Conservation (phyloP, 1,284 basidiomycete genomes). For the Tilletiaria anomala region DNA sequence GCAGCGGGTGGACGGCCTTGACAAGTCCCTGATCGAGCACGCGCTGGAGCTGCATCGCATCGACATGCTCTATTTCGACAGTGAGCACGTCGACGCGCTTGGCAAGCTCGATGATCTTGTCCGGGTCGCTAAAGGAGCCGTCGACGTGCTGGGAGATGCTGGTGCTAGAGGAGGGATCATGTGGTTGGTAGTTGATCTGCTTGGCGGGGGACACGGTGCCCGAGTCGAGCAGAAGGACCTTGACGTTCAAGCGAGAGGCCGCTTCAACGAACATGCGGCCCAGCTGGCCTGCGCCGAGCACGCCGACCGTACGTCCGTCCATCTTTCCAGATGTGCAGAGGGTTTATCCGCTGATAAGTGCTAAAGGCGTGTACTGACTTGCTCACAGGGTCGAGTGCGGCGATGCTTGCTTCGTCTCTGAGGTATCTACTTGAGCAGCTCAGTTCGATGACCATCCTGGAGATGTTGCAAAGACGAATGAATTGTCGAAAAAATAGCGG, state of each 20-base stretch:
- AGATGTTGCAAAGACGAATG: too few species aligned
- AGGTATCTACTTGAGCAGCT: too few species aligned
- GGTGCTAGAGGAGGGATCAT: slow-evolving; percentile 42
- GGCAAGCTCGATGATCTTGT: slow-evolving; percentile 68
- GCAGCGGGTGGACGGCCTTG: slow-evolving; percentile 62
- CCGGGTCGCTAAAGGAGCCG: slow-evolving; percentile 71
- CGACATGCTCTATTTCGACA: slow-evolving; percentile 94
- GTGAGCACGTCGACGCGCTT: slow-evolving; percentile 74
- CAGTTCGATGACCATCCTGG: too few species aligned
- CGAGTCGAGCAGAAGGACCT: slow-evolving; percentile 74
- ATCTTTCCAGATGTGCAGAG: slow-evolving; percentile 2
- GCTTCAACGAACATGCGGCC: slow-evolving; percentile 93
- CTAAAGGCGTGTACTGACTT: too few species aligned
- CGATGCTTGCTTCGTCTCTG: too few species aligned
- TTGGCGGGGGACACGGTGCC: slow-evolving; percentile 73
- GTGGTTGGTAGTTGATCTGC: slow-evolving; percentile 49
- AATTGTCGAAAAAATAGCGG: too few species aligned
- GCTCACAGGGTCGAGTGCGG: too few species aligned
- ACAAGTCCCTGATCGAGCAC: slow-evolving; percentile 34
- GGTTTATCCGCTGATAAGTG: too few species aligned
- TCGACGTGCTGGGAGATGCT: slow-evolving; percentile 54
- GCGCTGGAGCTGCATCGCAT: slow-evolving; percentile 55
- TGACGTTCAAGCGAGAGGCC: slow-evolving; percentile 73
- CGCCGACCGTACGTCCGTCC: slow-evolving; percentile 23
- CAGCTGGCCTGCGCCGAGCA: slow-evolving; percentile 76